Evolutionary conservation across 768 basidiomycete genomes (phyloP), one percentile per base, ranked within the genome.

Genomic region (Boletus vinaceobasis): DNA sequence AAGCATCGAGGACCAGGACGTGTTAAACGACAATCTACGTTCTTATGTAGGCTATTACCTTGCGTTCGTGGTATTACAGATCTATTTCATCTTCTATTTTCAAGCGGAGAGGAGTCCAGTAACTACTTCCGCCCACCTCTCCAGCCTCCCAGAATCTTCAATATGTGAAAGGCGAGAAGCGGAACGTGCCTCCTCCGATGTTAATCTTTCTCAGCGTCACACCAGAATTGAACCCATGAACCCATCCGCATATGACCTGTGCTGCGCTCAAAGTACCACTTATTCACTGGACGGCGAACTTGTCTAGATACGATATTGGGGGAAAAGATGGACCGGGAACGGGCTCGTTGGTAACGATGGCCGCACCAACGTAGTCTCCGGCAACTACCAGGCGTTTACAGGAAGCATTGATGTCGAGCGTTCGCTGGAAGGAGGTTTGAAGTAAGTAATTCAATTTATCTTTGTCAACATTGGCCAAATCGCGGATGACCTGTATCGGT

Each of bases 201-300:
- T 85, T 27, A 95, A 72, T 49, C 87, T 78, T 87, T 90, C 75
- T 98, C 96, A 1, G 88, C 93, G 74, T 99, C 97, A 71, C 95
- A 97, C 97, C 97, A 99, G 72, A 99, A 99, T 63, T 98, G 71
- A 43, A 93, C 85, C 92, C 96, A 99, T 26, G 84, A 76, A 11
- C 87, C 88, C 77, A 88, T 81, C 59, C 90, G 81, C 37, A 93
- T 58, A 73, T 98, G 95, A 19, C 97, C 97, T 19, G 87, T 88
- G 67, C 88, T 90, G 33, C 97, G 85, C 66, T 99, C 97, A 60
- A 93, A 98, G 74, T 99, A 99, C 97, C 97, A 99, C 73, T 94
- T 96, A 75, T 99, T 99, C 53, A 98, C 85, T 0, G 94, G 38
- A 99, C 94, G 15, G 95, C 96, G 69, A 99, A 99, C 74, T 99